Evolutionary conservation across 1,284 basidiomycete species (phyloP), one percentile per base, ranked within the genome.

Genomic region (Ceratobasidium sp.): DNA sequence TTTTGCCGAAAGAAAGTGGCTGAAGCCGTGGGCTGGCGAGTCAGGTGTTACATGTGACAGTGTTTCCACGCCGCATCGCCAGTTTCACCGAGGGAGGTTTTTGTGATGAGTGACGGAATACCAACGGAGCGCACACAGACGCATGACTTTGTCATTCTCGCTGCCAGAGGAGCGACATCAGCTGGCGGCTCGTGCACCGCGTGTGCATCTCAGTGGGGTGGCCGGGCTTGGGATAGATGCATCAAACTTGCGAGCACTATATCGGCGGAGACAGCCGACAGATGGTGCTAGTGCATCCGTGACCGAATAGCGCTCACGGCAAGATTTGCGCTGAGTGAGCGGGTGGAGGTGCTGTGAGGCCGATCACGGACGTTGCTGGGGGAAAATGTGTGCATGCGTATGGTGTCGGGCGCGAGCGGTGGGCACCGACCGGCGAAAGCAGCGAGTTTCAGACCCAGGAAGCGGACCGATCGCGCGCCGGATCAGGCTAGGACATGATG

Each of bases 251-350:
- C 33, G 31, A 61, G 58, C 67, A 39, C 56, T 69, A 28, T 69
- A 69, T 58, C 67, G 68, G 56, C 68, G 68, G 68, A 28, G 45
- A 71, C 39, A 47, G 68, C 68, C 68, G 68, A 28, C 26, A 47
- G 35, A 63, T n/a, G 39, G 49, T 11, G 31, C 68, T 71, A 71
- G 68, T 37, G 35, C 67, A 58, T 60, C 20, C 28, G 68, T 17
- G 68, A 33, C 17, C 49, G 49, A 26, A 39, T 63, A 33, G 63
- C 53, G 42, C 37, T 45, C 39, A 23, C 63, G 11, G 39, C n/a
- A 28, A 37, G 58, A 17, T 61, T 13, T 20, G 51, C 33, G 66
- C 66, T 68, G 51, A n/a, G 15, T 39, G 53, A 2, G 49, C 33
- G 23, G 23, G 45, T 15, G 53, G 20, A 28, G 8, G 26, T 56